Base-by-base conservation (phyloP, 2,329 filamentous ascomycete genomes). In the Pseudogymnoascus sp. region DNA sequence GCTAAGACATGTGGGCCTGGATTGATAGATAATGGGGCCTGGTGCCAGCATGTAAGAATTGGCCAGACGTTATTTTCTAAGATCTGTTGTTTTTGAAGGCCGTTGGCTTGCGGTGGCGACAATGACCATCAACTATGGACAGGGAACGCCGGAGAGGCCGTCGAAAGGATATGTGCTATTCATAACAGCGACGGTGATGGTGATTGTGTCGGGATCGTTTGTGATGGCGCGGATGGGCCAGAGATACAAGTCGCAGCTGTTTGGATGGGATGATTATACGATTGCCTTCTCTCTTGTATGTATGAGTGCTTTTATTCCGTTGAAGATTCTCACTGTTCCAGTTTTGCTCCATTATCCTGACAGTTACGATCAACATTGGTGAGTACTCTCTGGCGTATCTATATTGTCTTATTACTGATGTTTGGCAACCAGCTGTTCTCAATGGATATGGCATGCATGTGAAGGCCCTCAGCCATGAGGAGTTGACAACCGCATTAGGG, bases 401-500 rank as follows among this genome's bases (percentile, higher is more conserved):
- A 11, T 36, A 13, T n/a, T 36, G 35, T 11, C 35, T 36, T 36
- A 36, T 36, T 36, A 36, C 35, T 36, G 35, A 36, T 13, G 35
- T 36, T 13, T 36, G 5, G 35, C 11, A 4, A n/a, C 11, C 71
- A 9, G 72, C 77, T 0, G 76, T 74, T 37, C 64, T 72, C 17
- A 74, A 75, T 61, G 77, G 77, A 0, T 78, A 78, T 57, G 76
- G 77, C 1, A 71, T 74, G 50, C 77, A 78, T 39, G 71, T 77
- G n/a, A 66, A 64, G 24, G 71, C 71, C 31, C 66, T 79, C n/a
- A 66, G 72, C 0, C 61, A 47, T 4, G 63, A 70, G 0, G 71
- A 78, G 15, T 75, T 68, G 60, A 59, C 72, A 13, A 70, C 73
- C 65, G 71, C 76, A 2, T 66, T 79, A 24, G 74, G 75, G 60